Evolutionary conservation across 2,329 filamentous ascomycete genomes (phyloP), one percentile per base, ranked within the genome.

Genomic region (Ophiostoma tasmaniense): DNA sequence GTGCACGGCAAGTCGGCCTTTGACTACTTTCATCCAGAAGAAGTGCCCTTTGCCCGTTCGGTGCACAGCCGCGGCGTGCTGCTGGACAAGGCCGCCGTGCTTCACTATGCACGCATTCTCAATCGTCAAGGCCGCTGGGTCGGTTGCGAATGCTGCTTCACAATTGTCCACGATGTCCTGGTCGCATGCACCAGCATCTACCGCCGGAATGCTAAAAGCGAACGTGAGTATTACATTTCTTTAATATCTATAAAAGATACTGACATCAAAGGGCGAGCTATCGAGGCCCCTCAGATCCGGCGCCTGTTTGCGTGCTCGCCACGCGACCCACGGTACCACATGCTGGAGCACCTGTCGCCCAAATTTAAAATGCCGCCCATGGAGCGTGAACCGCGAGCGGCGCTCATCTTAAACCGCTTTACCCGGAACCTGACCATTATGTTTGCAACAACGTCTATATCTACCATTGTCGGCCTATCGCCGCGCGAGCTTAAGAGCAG

Each of bases 71-170:
- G 89, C 67, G 90, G 90, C 22, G 84, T 96, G 65, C 81, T 87
- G 68, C 85, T 94, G 71, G 92, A 96, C 80, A 95, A 93, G 77
- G 92, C 92, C 20, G 91, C 92, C 3, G 90, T 93, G 22, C 82
- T 96, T 70, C 89, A 91, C 71, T 96, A 96, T 80, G 91, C 89
- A 71, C 86, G 87, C 45, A 86, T 96, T 71, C 84, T 83, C 74
- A 86, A 90, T 69, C 87, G 84, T 64, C 81, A 89, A 74, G 90
- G 90, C 20, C 81, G 84, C 68, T 96, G 90, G 88, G 81, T 94
- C 52, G 87, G 86, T 71, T 95, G 91, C 79, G 92, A 96, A 79
- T 95, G 91, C 78, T 93, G 92, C 77, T 96, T 96, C 77, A 95
- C 92, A 5, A 84, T 96, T 59, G 92, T 96, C 61, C 90, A 96